Evolutionary conservation across 1,139 yeast species (phyloP).

Genomic region (Candida sp.): DNA sequence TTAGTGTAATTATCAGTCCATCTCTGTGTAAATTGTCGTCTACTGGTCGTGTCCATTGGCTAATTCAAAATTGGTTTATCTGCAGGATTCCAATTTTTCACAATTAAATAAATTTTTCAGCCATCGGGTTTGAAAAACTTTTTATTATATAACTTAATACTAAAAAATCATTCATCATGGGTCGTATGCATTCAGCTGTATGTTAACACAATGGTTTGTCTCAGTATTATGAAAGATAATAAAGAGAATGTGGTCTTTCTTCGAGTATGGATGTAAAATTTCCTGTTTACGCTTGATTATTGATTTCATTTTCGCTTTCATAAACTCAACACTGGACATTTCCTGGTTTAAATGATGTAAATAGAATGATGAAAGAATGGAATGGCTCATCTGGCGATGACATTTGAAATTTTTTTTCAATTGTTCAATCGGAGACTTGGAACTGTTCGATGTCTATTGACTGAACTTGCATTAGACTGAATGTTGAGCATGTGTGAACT

Average conservation of each 20-base stretch:
- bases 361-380: not conserved
- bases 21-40: too few relatives aligned
- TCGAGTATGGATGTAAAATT: slow-evolving; percentile 7
- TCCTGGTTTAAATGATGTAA: slow-evolving; percentile 2
- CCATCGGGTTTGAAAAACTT: slow-evolving; percentile 14
- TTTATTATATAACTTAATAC: slow-evolving; percentile 1
- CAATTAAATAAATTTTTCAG: too few relatives aligned
- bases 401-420: too few relatives aligned
- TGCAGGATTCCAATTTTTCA: too few relatives aligned
- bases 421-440: too few relatives aligned
- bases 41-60: too few relatives aligned
- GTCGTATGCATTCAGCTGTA: slow-evolving; percentile 81
- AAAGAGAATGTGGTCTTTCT: slow-evolving; percentile 11
- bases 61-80: too few relatives aligned
- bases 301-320: slow-evolving; percentile 5
- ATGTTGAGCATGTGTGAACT: too few relatives aligned
- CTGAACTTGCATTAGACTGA: too few relatives aligned
- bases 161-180: slow-evolving; percentile 57
- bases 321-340: not conserved
- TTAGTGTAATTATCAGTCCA: too few relatives aligned
- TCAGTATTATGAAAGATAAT: slow-evolving; percentile 6
- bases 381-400: too few relatives aligned
- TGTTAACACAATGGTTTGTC: slow-evolving; percentile 29
- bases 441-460: too few relatives aligned
- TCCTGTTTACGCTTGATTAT: slow-evolving; percentile 4